Percentiles rank a stretch among this genome's conserved stretches.
Evolutionary conservation across 305 asterid genomes (phyloP).

Genomic region (Fraxinus platypoda): DNA sequence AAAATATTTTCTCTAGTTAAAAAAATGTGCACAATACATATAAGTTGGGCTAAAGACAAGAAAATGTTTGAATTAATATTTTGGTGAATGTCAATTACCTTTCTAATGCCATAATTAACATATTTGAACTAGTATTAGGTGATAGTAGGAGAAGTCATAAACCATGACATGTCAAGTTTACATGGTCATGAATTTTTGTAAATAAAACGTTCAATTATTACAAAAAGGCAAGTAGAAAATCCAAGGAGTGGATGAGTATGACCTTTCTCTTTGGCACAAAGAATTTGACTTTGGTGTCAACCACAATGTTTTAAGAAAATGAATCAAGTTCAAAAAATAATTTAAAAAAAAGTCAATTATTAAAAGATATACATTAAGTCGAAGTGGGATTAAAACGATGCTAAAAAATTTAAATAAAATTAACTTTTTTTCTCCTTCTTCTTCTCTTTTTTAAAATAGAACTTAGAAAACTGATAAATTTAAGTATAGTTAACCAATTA

Average conservation of each 20-base stretch:
- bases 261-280: constrained; percentile 17
- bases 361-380: neutral
- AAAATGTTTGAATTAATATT: constrained; percentile 17
- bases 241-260: constrained; percentile 30
- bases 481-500: neutral
- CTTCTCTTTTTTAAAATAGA: too few relatives aligned
- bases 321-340: neutral
- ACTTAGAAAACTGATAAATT: too few relatives aligned
- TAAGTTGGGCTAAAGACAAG: neutral
- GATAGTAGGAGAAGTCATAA: constrained; percentile 28
- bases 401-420: too few relatives aligned
- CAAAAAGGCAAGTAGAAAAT: constrained; percentile 32
- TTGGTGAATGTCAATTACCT: constrained; percentile 6
- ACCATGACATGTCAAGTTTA: constrained; percentile 36
- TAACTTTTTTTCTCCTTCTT: neutral
- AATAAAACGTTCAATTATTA: constrained; percentile 19
- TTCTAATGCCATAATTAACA: constrained; percentile 25
- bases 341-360: neutral
- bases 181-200: constrained; percentile 22
- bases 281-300: neutral
- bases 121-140: constrained; percentile 20
- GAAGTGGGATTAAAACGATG: neutral
- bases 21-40: neutral
- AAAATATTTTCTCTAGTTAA: neutral
- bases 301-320: neutral